These are phyloP conservation scores for Miscanthus sacchariflorus DNA, from an alignment of 202 grass and related monocot genomes.

Conservation along the genomic window DNA sequence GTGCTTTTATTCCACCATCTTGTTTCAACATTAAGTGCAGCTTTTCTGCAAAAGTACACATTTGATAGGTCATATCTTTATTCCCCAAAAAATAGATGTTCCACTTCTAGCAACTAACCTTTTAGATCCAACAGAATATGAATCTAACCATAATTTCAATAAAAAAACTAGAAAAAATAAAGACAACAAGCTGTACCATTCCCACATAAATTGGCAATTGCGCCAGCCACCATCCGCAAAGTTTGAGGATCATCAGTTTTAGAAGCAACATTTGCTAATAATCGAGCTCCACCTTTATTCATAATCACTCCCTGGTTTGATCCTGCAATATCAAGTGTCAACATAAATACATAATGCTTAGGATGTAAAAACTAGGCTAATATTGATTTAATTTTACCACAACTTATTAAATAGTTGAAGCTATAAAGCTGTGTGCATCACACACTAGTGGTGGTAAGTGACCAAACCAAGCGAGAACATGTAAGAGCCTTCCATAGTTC, in stretches of 20 bases:
- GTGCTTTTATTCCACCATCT: slow-evolving; percentile 90
- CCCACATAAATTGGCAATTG: slow-evolving; percentile 98
- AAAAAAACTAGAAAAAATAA: slow-evolving; percentile 1
- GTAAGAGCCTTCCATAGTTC: not conserved
- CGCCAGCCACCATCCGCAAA: slow-evolving; percentile 92
- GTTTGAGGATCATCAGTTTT: slow-evolving; percentile 93
- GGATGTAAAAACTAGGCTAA: slow-evolving; percentile 10
- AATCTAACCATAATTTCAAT: not conserved
- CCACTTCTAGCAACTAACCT: slow-evolving; percentile 4
- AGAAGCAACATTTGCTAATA: slow-evolving; percentile 84
- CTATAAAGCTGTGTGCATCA: not conserved
- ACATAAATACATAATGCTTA: slow-evolving; percentile 40
- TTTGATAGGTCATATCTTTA: slow-evolving; percentile 1
- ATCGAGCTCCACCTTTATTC: slow-evolving; percentile 83
- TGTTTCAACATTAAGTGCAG: slow-evolving; percentile 78
- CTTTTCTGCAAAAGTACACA: slow-evolving; percentile 62
- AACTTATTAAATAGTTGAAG: not conserved
- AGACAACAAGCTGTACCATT: slow-evolving; percentile 71
- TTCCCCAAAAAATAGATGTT: not conserved
- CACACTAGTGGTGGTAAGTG: not conserved
- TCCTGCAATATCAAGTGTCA: slow-evolving; percentile 59
- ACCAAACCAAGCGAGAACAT: not conserved
- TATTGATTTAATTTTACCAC: not conserved
- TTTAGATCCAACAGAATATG: not conserved
- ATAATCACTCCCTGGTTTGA: slow-evolving; percentile 87